Conservation (phyloP, 2,329 filamentous ascomycete genomes). For the Sclerotinia glacialis region DNA sequence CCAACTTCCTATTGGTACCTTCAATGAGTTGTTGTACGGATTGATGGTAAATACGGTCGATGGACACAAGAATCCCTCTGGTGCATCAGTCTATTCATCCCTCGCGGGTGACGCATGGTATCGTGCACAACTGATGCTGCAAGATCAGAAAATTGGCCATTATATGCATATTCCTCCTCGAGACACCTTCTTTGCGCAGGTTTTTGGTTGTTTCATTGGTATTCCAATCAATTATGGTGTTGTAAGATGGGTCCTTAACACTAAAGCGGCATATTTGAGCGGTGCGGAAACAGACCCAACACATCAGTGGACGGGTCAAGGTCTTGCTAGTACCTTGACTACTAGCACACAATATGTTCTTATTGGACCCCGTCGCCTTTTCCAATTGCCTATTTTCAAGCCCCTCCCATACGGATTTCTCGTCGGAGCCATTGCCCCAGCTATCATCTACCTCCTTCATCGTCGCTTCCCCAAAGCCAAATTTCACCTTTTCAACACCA, state of each 20-base stretch:
- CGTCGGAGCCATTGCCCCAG: constrained; percentile 47
- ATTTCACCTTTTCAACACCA: constrained; percentile 57
- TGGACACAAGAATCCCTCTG: constrained; percentile 54
- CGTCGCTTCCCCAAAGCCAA: constrained; percentile 50
- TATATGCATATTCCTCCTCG: constrained; percentile 61
- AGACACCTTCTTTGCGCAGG: constrained; percentile 58
- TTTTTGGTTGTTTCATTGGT: constrained; percentile 57
- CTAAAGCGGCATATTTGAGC: constrained; percentile 54
- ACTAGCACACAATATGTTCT: constrained; percentile 60
- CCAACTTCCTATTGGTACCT: constrained; percentile 52
- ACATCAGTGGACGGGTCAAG: constrained; percentile 61
- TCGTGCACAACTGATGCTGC: constrained; percentile 54
- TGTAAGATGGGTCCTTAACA: constrained; percentile 57
- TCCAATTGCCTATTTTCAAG: constrained; percentile 48
- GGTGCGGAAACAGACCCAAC: constrained; percentile 52
- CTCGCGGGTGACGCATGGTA: constrained; percentile 64
- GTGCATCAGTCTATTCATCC: constrained; percentile 55
- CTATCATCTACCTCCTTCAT: constrained; percentile 51
- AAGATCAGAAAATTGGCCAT: constrained; percentile 63
- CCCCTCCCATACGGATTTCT: constrained; percentile 54
- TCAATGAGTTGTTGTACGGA: constrained; percentile 59
- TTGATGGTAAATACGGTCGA: constrained; percentile 54
- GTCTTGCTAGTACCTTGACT: constrained; percentile 50
- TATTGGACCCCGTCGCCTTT: constrained; percentile 51
- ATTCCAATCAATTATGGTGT: constrained; percentile 61